A percentile compares a stretch with the other conserved stretches of the same genome.
These are phyloP conservation scores for Entomortierella beljakovae DNA, from an alignment of 192 early-diverging fungal genomes.

Conservation along the genomic window DNA sequence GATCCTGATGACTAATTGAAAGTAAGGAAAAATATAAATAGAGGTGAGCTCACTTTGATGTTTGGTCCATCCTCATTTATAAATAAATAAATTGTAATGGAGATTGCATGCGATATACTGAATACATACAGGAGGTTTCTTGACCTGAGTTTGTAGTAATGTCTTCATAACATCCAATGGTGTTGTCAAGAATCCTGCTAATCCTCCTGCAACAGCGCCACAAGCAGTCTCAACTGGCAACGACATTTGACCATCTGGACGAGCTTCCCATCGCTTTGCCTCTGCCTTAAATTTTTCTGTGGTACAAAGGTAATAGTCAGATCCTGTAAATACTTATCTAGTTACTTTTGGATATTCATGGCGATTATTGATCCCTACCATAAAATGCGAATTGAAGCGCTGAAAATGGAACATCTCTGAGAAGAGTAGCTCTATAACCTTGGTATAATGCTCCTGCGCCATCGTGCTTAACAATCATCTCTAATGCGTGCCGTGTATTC, in stretches of 20 bases:
- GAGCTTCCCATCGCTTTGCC: slow-evolving; percentile 52
- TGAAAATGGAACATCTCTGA: slow-evolving; percentile 69
- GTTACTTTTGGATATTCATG: neutral
- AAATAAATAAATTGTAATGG: neutral
- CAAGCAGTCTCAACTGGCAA: slow-evolving; percentile 58
- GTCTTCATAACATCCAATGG: slow-evolving; percentile 75
- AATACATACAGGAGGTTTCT: slow-evolving; percentile 36
- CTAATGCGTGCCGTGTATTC: slow-evolving; percentile 70
- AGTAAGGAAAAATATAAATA: neutral
- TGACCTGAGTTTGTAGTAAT: slow-evolving; percentile 64
- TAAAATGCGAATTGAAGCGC: slow-evolving; percentile 72
- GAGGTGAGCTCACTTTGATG: neutral
- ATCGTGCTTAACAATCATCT: slow-evolving; percentile 70
- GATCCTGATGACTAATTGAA: neutral
- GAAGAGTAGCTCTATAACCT: slow-evolving; percentile 66
- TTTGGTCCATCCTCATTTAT: neutral
- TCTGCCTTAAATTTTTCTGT: slow-evolving; percentile 65
- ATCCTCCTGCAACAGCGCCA: slow-evolving; percentile 65
- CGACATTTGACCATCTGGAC: slow-evolving; percentile 58
- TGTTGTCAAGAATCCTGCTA: slow-evolving; percentile 69
- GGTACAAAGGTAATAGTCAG: neutral
- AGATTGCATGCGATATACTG: neutral
- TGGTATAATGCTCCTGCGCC: slow-evolving; percentile 70
- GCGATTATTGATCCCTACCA: slow-evolving; percentile 45
- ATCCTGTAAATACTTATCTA: neutral